These are phyloP conservation scores for Colletotrichum echinochloae DNA, from an alignment of 2,329 filamentous ascomycete species.

Conservation along the genomic window DNA sequence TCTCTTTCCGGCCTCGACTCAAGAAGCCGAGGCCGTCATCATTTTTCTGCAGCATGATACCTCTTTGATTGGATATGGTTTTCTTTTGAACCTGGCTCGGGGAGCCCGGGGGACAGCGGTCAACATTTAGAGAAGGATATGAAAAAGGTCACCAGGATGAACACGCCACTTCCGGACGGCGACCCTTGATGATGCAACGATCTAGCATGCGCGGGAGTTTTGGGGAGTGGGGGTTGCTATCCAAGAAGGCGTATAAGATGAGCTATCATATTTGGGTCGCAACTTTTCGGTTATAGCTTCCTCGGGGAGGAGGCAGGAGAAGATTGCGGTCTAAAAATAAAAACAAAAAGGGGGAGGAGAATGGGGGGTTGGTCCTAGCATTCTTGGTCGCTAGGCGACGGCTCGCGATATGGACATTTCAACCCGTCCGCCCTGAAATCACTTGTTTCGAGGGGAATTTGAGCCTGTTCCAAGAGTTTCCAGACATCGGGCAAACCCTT, in stretches of 20 bases:
- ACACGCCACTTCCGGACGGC: constrained; percentile 12
- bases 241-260: constrained; percentile 29
- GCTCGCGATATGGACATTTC: neutral
- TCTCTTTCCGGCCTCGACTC: neutral
- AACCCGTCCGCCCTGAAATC: neutral
- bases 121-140: constrained; percentile 18
- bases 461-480: neutral
- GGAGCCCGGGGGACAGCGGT: neutral
- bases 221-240: constrained; percentile 13
- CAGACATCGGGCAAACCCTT: constrained; percentile 31
- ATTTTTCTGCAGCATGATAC: constrained; percentile 21
- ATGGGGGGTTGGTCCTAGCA: neutral
- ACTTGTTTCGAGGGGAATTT: constrained; percentile 4
- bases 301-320: neutral
- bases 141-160: constrained; percentile 22
- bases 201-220: constrained; percentile 35
- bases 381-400: constrained; percentile 35
- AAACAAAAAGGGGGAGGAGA: neutral
- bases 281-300: neutral
- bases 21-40: neutral
- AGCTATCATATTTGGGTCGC: constrained; percentile 15
- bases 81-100: constrained; percentile 12
- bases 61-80: constrained; percentile 18
- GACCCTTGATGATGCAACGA: constrained; percentile 33
- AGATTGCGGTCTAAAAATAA: neutral